phyloP scores from a whole-genome alignment of 1,284 basidiomycete species.

The Bondarzewia mesenterica region DNA sequence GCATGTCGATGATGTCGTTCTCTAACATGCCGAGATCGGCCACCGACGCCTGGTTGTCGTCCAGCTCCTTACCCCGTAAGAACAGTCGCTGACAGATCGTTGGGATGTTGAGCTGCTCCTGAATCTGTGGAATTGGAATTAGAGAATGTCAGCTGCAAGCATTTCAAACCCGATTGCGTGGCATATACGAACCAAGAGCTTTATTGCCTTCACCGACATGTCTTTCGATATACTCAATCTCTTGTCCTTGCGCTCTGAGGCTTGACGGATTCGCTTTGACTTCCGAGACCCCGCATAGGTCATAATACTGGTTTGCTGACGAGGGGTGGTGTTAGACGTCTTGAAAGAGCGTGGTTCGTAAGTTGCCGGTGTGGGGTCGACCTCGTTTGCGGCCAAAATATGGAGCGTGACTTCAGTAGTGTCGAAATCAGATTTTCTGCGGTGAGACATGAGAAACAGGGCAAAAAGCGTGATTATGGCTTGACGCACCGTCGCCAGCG shows the following conservation, averaged over 20 bases:
- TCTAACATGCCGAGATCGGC: slow-evolving; percentile 52
- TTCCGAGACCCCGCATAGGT: slow-evolving; percentile 36
- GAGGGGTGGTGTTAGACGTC: slow-evolving; percentile 5
- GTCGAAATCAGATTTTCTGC: slow-evolving; percentile 26
- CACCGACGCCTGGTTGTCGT: slow-evolving; percentile 54
- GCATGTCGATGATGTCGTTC: slow-evolving; percentile 60
- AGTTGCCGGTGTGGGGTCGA: slow-evolving; percentile 21
- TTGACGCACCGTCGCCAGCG: slow-evolving; percentile 45
- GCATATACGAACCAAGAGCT: slow-evolving; percentile 54
- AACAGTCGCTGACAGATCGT: slow-evolving; percentile 69
- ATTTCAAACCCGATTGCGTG: too few species aligned
- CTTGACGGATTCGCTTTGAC: slow-evolving; percentile 58
- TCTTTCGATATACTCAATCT: slow-evolving; percentile 50
- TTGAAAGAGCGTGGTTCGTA: slow-evolving; percentile 11
- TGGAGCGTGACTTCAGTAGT: slow-evolving; percentile 27
- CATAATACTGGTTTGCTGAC: slow-evolving; percentile 16
- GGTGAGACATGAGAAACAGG: neutral
- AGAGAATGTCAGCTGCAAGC: too few species aligned
- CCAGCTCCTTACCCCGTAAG: slow-evolving; percentile 52
- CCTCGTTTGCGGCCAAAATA: slow-evolving; percentile 21
- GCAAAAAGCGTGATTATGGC: neutral
- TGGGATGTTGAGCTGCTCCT: slow-evolving; percentile 53
- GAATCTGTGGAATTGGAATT: slow-evolving; percentile 41
- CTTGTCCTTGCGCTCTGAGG: slow-evolving; percentile 39
- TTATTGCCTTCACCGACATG: slow-evolving; percentile 70